Evolutionary conservation across 2,329 filamentous ascomycete genomes (phyloP).

Genomic region (Ceratocystis diversiconidia): DNA sequence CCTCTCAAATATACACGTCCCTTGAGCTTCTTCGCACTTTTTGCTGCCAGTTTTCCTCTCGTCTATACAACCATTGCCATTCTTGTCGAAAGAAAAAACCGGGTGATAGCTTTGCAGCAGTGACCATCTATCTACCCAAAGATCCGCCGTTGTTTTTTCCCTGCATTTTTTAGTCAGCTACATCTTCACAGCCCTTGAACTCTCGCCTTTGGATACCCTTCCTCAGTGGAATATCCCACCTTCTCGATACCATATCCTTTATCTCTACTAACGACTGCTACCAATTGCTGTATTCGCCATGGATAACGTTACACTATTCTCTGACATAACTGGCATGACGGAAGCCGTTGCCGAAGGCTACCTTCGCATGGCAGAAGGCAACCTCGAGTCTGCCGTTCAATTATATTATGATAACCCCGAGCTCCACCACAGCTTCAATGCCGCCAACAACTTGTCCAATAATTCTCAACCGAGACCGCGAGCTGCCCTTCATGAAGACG

Average conservation of each 20-base stretch:
- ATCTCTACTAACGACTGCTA: background rate
- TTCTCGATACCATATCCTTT: background rate
- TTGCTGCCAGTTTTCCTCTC: background rate
- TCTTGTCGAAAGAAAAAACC: background rate
- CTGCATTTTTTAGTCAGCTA: background rate
- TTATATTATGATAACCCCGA: conserved; percentile 86
- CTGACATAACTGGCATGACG: conserved; percentile 62
- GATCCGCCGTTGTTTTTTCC: background rate
- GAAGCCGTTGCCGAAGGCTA: conserved; percentile 66
- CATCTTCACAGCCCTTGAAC: background rate
- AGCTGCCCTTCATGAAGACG: conserved; percentile 25
- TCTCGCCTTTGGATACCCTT: background rate
- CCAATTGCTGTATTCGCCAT: conserved; percentile 30
- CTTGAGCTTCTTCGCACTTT: background rate
- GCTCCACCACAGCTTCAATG: conserved; percentile 37
- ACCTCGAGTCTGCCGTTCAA: conserved; percentile 73
- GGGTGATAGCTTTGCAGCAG: background rate
- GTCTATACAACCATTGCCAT: background rate
- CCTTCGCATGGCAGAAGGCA: conserved; percentile 68
- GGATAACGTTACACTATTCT: conserved; percentile 62
- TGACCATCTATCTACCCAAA: background rate
- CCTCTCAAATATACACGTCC: background rate
- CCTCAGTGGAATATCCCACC: background rate
- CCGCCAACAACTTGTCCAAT: conserved; percentile 25
- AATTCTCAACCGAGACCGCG: conserved; percentile 22